These are phyloP conservation scores for Anethum foeniculum DNA, from an alignment of 140 eudicot genomes.

Conservation along the genomic window DNA sequence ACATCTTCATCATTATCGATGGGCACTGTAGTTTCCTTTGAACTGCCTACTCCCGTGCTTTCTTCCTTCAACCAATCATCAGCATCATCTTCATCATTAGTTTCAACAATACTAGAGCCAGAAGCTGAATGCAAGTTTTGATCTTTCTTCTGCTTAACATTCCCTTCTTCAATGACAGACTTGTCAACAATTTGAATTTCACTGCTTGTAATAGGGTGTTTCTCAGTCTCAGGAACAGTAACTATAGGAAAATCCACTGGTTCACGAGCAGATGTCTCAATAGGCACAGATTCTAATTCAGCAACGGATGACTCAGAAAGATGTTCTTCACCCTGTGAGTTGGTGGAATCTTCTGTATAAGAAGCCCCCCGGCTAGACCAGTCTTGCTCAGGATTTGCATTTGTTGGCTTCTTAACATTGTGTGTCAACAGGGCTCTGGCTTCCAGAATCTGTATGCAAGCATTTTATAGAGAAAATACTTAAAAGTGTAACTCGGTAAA, in stretches of 20 bases:
- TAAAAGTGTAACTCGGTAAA: neutral
- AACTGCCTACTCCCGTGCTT: slow-evolving; percentile 24
- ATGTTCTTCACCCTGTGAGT: slow-evolving; percentile 27
- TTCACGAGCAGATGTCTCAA: slow-evolving; percentile 23
- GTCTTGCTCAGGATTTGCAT: slow-evolving; percentile 31
- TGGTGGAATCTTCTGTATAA: slow-evolving; percentile 20
- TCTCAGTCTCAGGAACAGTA: slow-evolving; percentile 33
- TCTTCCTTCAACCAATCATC: slow-evolving; percentile 64
- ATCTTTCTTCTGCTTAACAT: slow-evolving; percentile 12
- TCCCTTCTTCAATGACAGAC: slow-evolving; percentile 30
- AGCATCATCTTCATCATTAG: slow-evolving; percentile 40
- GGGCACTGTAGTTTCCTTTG: slow-evolving; percentile 20
- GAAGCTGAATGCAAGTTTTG: slow-evolving; percentile 8
- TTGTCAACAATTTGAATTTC: slow-evolving; percentile 55
- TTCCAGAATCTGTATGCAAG: slow-evolving; percentile 45
- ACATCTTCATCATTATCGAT: slow-evolving; percentile 47
- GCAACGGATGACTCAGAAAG: slow-evolving; percentile 26
- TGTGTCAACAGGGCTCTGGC: slow-evolving; percentile 56
- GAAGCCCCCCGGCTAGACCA: slow-evolving; percentile 18
- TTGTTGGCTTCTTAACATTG: slow-evolving; percentile 35
- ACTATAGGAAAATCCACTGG: slow-evolving; percentile 21
- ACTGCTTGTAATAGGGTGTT: slow-evolving; percentile 31
- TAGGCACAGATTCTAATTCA: slow-evolving; percentile 24
- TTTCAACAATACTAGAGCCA: slow-evolving; percentile 5
- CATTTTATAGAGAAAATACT: neutral